Base-by-base conservation (phyloP, 139 green algal species). In the Chlamydomonas eustigma region DNA sequence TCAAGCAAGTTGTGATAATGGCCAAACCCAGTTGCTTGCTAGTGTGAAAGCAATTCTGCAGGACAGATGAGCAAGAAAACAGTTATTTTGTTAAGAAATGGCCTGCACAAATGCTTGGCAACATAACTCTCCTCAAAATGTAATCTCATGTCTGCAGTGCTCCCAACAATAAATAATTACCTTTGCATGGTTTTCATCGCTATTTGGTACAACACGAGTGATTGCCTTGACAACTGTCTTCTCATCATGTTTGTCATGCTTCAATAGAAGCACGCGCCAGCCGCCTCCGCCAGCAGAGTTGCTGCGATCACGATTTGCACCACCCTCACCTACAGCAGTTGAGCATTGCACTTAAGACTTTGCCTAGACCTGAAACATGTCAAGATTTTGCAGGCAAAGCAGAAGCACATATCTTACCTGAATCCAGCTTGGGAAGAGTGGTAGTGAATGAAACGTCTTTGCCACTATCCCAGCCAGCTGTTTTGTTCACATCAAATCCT, bases 11-110 rank as follows among this genome's bases (percentile, higher is more conserved):
- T 6, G 78, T 88, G 0, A 91, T 73, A 2, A 91, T 78, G 22
- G 84, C 84, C 73, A 87, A 80, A 5, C 86, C 86, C 22, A 91
- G 73, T 70, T 91, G 73, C 35, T 84, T 80, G 25, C 63, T 75
- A 3, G 86, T 91, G n/a, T 79, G 31, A 52, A 74, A 91, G 77
- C 79, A 86, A 70, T 91, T 91, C 0, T 64, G 64, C 2, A 84
- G 84, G 58, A 90, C 78, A 34, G 50, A 58, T 63, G 50, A 28
- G 50, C 18, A 72, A 63, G 22, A 18, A 34, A 72, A 28, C 64
- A 2, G n/a, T 25, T 22, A 72, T 22, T 22, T 39, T 25, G 18
- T 18, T 38, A 39, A 18, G 44, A 4, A 2, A 2, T 5, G 18
- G 31, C 64, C 3, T 22, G n/a, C n/a, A n/a, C n/a, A n/a, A n/a